A percentile compares a stretch with the other conserved stretches of the same genome.
phyloP scores from a whole-genome alignment of 2,329 filamentous ascomycete species.

The Metarhizium album region DNA sequence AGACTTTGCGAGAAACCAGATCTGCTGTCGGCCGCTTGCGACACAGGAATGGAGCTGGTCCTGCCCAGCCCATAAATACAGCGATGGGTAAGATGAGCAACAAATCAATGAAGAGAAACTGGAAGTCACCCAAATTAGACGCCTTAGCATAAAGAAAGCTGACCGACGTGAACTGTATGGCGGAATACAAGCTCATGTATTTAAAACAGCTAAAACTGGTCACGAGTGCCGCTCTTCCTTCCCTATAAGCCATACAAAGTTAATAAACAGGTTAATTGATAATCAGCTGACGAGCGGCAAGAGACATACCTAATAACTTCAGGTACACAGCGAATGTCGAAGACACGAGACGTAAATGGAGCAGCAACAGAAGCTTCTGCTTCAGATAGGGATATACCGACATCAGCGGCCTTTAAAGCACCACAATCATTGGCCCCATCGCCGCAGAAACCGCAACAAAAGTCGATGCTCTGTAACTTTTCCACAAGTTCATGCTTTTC shows the following conservation, averaged over 20 bases:
- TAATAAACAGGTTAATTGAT: not conserved
- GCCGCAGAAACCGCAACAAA: constrained; percentile 91
- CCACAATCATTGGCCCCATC: constrained; percentile 97
- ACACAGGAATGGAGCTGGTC: constrained; percentile 65
- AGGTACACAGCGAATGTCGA: constrained; percentile 92
- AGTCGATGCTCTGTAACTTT: constrained; percentile 92
- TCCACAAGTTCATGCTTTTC: constrained; percentile 97
- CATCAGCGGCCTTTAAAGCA: constrained; percentile 91
- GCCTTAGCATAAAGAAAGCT: constrained; percentile 92
- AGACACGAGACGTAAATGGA: constrained; percentile 88
- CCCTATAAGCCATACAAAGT: constrained; percentile 36
- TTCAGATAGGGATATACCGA: constrained; percentile 93
- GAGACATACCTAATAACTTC: constrained; percentile 65
- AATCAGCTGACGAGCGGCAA: too few species aligned
- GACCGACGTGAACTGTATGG: constrained; percentile 97
- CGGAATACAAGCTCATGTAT: constrained; percentile 97
- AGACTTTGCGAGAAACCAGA: constrained; percentile 83
- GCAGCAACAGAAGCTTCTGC: constrained; percentile 97
- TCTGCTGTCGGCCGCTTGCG: constrained; percentile 85
- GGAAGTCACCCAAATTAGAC: constrained; percentile 93
- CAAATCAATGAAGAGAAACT: constrained; percentile 94
- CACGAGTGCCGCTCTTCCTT: constrained; percentile 89
- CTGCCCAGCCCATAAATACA: constrained; percentile 98
- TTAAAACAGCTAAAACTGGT: constrained; percentile 99
- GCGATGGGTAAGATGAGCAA: constrained; percentile 89